Base-by-base conservation (phyloP, 2,329 filamentous ascomycete species). In the Calonectria leucothoes region DNA sequence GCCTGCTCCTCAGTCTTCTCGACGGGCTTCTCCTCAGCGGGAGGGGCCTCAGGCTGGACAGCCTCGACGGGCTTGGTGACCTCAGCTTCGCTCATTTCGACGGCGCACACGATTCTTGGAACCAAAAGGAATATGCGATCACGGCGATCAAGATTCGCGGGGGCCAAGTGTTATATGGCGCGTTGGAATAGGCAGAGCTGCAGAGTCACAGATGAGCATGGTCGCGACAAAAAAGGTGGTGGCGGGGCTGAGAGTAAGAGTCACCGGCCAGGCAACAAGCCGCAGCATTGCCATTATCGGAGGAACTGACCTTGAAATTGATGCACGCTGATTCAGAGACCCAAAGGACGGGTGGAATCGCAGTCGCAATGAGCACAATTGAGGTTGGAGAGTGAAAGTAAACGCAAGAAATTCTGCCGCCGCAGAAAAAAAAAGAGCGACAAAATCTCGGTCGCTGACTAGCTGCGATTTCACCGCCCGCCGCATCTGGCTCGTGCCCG, bases 11-110 rank as follows among this genome's bases (percentile, higher is more conserved):
- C 80, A 31, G 76, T 72, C 68, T 82, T 73, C 23, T 79, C 75
- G 17, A 67, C 76, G 39, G 82, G 78, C 75, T 84, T 78, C n/a
- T 74, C 75, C 75, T 82, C 79, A 57, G 81, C 80, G 27, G 75
- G 77, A 39, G 73, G 79, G 72, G 81, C 71, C 37, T 67, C 80
- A 37, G 76, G 76, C 64, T 79, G 74, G 63, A 78, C 74, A 76
- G 84, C 82, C 82, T 87, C 85, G 55, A 81, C 81, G 67, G 84
- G 82, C 81, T 86, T 87, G 78, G 81, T 80, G 59, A 83, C 82
- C 72, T 85, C 81, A 72, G 75, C 84, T 76, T 83, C 84, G 82
- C 84, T 86, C 85, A 86, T 86, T 68, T 68, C 83, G 78, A 66
- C 51, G 66, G 71, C 71, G 69, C 71, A 69, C 69, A 59, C 61